Evolutionary conservation across 108 stramenopile genomes (phyloP).

Genomic region (Nitzschia palea): DNA sequence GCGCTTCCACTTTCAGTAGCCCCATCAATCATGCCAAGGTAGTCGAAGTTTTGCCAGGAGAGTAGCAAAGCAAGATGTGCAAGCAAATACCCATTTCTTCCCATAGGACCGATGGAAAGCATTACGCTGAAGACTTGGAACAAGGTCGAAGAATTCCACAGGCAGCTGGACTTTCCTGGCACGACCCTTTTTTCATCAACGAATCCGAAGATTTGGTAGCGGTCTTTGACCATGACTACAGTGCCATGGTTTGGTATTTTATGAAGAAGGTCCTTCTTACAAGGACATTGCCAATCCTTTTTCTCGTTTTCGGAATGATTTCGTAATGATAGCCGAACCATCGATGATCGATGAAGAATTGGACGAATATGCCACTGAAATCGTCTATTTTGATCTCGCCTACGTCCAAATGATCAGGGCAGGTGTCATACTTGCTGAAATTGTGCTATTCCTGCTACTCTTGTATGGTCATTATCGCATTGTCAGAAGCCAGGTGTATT

Average conservation of each 20-base stretch:
- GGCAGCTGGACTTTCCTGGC: background rate
- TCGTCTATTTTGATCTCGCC: background rate
- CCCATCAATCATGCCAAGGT: too few species aligned
- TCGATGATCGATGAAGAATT: too few species aligned
- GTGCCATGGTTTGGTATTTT: background rate
- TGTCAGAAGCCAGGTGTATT: background rate
- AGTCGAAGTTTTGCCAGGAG: too few species aligned
- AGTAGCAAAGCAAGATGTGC: too few species aligned
- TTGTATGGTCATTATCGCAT: background rate
- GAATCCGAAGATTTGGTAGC: slow-evolving; percentile 2
- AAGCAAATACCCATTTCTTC: too few species aligned
- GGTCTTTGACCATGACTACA: slow-evolving; percentile 1
- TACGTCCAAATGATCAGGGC: too few species aligned
- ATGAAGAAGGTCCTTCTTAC: background rate
- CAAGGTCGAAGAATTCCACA: background rate
- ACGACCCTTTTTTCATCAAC: background rate
- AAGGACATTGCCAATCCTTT: background rate
- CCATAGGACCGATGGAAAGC: too few species aligned
- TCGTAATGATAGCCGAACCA: too few species aligned
- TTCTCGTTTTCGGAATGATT: too few species aligned
- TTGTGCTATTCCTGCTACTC: background rate
- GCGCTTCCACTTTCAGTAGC: too few species aligned
- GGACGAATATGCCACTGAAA: too few species aligned
- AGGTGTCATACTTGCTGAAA: too few species aligned
- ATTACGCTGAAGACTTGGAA: background rate